Evolutionary conservation across 2,329 filamentous ascomycete species (phyloP).

Genomic region (Pseudocercospora macadamiae): DNA sequence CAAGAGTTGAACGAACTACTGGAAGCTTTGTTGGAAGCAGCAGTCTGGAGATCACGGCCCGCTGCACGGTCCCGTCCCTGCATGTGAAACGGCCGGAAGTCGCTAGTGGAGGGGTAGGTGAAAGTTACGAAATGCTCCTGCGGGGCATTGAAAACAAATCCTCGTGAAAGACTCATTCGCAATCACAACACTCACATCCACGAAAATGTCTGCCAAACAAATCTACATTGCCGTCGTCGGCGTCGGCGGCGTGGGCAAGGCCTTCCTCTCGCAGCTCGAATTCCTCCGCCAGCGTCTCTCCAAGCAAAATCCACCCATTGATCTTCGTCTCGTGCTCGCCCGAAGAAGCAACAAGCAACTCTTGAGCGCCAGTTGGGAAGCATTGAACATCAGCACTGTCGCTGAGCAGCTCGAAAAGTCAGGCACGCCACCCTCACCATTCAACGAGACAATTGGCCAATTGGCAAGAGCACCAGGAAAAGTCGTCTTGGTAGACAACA

Average conservation of each 20-base stretch:
- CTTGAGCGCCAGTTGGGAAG: slow-evolving; percentile 71
- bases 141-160: slow-evolving; percentile 8
- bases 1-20: not conserved
- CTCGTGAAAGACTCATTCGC: not conserved
- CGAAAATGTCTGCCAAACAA: slow-evolving; percentile 11
- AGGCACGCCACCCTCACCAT: slow-evolving; percentile 65
- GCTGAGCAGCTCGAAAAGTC: slow-evolving; percentile 65
- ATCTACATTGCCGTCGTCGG: slow-evolving; percentile 58
- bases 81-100: slow-evolving; percentile 7
- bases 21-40: too few species aligned
- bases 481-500: slow-evolving; percentile 91
- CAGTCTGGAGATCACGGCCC: not conserved
- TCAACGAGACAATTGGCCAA: slow-evolving; percentile 74
- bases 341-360: slow-evolving; percentile 83
- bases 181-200: not conserved
- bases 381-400: slow-evolving; percentile 64
- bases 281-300: slow-evolving; percentile 47
- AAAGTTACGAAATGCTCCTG: slow-evolving; percentile 8
- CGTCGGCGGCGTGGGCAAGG: slow-evolving; percentile 88
- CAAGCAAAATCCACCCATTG: slow-evolving; percentile 57
- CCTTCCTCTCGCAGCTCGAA: slow-evolving; percentile 34
- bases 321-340: slow-evolving; percentile 80
- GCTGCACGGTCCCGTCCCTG: slow-evolving; percentile 13
- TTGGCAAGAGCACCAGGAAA: slow-evolving; percentile 76
- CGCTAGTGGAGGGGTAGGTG: not conserved